Base-by-base conservation (phyloP, 768 basidiomycete species). In the Boletus sp. region DNA sequence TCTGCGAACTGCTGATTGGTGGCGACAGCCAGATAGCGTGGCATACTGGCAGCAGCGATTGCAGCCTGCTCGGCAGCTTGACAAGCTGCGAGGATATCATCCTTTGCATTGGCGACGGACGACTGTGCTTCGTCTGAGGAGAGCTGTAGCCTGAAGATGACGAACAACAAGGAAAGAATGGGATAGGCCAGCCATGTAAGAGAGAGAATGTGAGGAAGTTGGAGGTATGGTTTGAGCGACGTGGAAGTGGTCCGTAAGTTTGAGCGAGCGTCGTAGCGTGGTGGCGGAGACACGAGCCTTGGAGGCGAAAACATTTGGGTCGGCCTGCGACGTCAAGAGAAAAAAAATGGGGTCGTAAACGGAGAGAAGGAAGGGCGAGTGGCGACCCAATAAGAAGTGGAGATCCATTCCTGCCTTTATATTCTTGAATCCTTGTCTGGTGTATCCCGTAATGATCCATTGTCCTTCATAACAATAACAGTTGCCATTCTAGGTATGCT, bases 171-270 rank as follows among this genome's bases (percentile, higher is more conserved):
- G 25, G 93, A 95, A 39, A 96, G 74, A 29, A 97, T 85, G 32
- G 93, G 93, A 60, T 92, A 93, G 9, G 93, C 91, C 37, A 98
- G 87, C 87, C 93, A 90, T 66, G 90, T 81, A 13, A 96, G 82
- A 23, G 93, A 92, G 30, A 96, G 81, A 43, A 93, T 79, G 64
- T 95, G 85, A 29, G 84, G 78, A 34, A 94, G 86, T 59, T 84
- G 79, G 46, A 98, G 85, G 70, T 95, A 95, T 8, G 93, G 90
- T 56, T 79, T 85, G 53, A 94, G 83, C 17, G 74, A 67, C 44
- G 64, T 73, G 44, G 66, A 52, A 37, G 67, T 57, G 34, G 59
- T 59, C 27, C 39, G 64, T 52, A 56, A 43, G 27, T 67, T 65
- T 30, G 78, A 79, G 69, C 60, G 72, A 74, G 77, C 66, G 75